A percentile compares a stretch with the other conserved stretches of the same genome.
These are phyloP conservation scores for Trichoderma sp. DNA, from an alignment of 2,329 filamentous ascomycete genomes.

Conservation along the genomic window DNA sequence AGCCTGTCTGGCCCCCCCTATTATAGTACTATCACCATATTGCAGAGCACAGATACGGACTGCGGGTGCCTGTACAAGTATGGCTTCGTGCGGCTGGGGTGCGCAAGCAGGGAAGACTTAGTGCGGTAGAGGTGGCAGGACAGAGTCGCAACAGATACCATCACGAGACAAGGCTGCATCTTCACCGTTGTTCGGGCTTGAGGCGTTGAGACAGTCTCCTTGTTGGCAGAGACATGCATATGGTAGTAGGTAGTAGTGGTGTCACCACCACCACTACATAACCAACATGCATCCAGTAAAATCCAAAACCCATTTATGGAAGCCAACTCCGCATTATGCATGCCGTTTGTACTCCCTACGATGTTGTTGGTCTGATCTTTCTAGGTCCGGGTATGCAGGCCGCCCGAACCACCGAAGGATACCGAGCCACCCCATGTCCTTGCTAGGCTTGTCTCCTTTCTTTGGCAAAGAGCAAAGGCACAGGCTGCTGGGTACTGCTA, in stretches of 20 bases:
- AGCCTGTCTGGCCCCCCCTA: slow-evolving; percentile 18
- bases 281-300: background rate
- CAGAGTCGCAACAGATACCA: slow-evolving; percentile 16
- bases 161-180: slow-evolving; percentile 22
- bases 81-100: slow-evolving; percentile 13
- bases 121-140: slow-evolving; percentile 11
- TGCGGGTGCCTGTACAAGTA: slow-evolving; percentile 6
- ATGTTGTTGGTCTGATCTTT: slow-evolving; percentile 22
- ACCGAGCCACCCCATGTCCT: slow-evolving; percentile 16
- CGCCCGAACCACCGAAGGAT: slow-evolving; percentile 4
- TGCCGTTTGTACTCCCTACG: background rate
- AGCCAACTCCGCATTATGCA: slow-evolving; percentile 24
- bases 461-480: background rate
- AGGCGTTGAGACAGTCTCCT: background rate
- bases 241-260: background rate
- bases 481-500: background rate
- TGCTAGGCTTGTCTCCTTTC: slow-evolving; percentile 17
- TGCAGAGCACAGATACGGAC: slow-evolving; percentile 15
- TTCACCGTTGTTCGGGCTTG: slow-evolving; percentile 11
- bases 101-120: slow-evolving; percentile 10
- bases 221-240: background rate
- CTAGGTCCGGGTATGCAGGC: slow-evolving; percentile 1
- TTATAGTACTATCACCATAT: slow-evolving; percentile 25
- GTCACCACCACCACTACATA: background rate
- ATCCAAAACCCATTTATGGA: background rate